These are phyloP conservation scores for Hebeloma cylindrosporum DNA, from an alignment of 768 basidiomycete genomes.

Conservation along the genomic window DNA sequence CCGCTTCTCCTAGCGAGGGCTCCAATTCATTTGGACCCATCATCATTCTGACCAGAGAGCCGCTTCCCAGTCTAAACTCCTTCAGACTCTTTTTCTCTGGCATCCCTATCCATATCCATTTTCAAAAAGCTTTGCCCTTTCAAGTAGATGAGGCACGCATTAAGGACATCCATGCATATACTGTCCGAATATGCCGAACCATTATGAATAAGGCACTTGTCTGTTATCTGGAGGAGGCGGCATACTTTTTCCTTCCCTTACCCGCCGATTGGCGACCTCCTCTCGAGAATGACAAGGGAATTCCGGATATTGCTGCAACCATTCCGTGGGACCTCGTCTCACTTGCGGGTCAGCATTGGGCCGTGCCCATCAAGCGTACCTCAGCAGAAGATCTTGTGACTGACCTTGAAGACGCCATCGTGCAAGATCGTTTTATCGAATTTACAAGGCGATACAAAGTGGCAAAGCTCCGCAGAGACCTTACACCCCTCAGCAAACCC, in stretches of 20 bases:
- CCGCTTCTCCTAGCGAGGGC: constrained; percentile 31
- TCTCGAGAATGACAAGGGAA: constrained; percentile 23
- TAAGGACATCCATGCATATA: constrained; percentile 56
- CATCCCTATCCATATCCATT: constrained; percentile 39
- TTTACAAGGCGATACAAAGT: constrained; percentile 71
- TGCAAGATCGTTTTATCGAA: constrained; percentile 78
- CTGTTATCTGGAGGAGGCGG: constrained; percentile 53
- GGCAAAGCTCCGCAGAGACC: constrained; percentile 55
- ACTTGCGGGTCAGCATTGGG: constrained; percentile 52
- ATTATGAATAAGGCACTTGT: constrained; percentile 67
- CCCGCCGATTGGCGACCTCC: constrained; percentile 35
- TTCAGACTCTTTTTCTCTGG: constrained; percentile 66
- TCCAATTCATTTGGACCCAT: constrained; percentile 54
- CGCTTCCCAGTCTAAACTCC: constrained; percentile 55
- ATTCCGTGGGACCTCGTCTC: constrained; percentile 68
- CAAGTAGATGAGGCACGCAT: constrained; percentile 46
- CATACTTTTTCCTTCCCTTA: constrained; percentile 71
- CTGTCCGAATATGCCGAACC: constrained; percentile 58
- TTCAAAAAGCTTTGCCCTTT: constrained; percentile 51
- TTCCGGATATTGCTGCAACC: constrained; percentile 39
- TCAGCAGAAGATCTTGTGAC: constrained; percentile 37
- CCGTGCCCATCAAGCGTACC: constrained; percentile 44
- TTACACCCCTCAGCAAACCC: constrained; percentile 74
- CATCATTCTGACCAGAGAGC: constrained; percentile 62
- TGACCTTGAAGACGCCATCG: constrained; percentile 59